Conservation (phyloP, 106 monocot genomes). For the Xerophyta viscosa region DNA sequence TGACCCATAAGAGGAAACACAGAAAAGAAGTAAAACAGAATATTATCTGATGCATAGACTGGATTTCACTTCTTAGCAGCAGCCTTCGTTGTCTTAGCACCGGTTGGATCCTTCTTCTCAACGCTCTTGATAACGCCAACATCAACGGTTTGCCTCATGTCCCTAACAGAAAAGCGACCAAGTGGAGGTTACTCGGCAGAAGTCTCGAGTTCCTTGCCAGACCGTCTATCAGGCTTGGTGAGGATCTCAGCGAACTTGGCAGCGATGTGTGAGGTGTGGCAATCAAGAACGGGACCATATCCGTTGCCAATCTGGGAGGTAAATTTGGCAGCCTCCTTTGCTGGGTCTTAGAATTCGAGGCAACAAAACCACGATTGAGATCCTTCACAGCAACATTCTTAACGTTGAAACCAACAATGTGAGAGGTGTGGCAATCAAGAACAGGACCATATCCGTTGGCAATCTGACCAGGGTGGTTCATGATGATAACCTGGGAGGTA, state of each 20-base stretch:
- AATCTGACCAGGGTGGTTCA: constrained; percentile 24
- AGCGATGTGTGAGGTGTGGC: constrained; percentile 23
- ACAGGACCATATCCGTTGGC: constrained; percentile 21
- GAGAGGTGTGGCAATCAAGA: constrained; percentile 22
- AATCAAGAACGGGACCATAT: constrained; percentile 20
- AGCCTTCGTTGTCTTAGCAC: constrained; percentile 20
- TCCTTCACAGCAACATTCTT: constrained; percentile 26
- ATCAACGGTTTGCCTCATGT: constrained; percentile 21
- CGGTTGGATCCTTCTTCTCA: constrained; percentile 20
- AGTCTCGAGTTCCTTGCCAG: constrained; percentile 22
- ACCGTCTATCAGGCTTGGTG: constrained; percentile 18
- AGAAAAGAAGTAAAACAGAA: background rate
- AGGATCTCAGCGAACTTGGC: constrained; percentile 22
- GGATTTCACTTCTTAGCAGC: constrained; percentile 11
- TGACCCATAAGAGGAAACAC: background rate
- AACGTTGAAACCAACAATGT: constrained; percentile 21
- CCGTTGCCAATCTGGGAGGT: constrained; percentile 23
- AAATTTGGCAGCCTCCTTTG: constrained; percentile 23
- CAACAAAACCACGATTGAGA: too few species aligned
- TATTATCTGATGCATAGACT: background rate
- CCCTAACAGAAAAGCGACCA: constrained; percentile 18
- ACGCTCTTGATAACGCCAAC: constrained; percentile 24
- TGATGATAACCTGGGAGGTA: constrained; percentile 24
- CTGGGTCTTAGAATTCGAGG: too few species aligned
- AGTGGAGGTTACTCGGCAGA: constrained; percentile 19